Conservation (phyloP, 768 basidiomycete species). For the Lyophyllum shimeji region DNA sequence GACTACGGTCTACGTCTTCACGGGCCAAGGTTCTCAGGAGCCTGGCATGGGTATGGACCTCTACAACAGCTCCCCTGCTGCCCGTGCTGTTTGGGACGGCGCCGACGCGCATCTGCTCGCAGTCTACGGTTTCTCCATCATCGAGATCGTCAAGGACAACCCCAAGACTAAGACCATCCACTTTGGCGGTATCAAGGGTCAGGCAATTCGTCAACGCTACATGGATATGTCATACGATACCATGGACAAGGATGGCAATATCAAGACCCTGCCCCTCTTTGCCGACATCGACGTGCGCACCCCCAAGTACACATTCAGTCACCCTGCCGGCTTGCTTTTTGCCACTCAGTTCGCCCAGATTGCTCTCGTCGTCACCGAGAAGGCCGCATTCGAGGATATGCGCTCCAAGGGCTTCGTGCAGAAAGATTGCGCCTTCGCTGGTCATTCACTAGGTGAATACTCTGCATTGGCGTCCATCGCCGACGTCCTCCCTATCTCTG, state of each 20-base stretch:
- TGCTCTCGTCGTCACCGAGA: constrained; percentile 96
- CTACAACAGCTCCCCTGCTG: constrained; percentile 89
- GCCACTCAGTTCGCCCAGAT: constrained; percentile 99
- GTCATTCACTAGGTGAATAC: constrained; percentile 98
- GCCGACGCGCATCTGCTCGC: constrained; percentile 92
- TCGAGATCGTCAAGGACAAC: constrained; percentile 98
- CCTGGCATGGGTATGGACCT: constrained; percentile 99
- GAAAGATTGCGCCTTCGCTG: constrained; percentile 89
- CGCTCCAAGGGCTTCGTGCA: constrained; percentile 95
- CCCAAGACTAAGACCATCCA: constrained; percentile 98
- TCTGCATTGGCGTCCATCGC: constrained; percentile 98
- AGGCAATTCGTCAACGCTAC: constrained; percentile 97
- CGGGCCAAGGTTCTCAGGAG: constrained; percentile 97
- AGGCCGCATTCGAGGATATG: constrained; percentile 98
- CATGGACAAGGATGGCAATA: constrained; percentile 92
- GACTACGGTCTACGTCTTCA: constrained; percentile 94
- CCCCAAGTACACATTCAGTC: constrained; percentile 97
- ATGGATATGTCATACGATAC: constrained; percentile 99
- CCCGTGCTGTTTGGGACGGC: constrained; percentile 95
- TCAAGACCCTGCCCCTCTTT: constrained; percentile 96
- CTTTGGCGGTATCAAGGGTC: constrained; percentile 99
- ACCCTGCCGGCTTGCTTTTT: constrained; percentile 91
- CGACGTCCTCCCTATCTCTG: constrained; percentile 92
- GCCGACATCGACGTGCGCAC: constrained; percentile 94
- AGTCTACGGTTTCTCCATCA: constrained; percentile 97